A percentile compares a stretch with the other conserved stretches of the same genome.
Conservation (phyloP, 116 monocot genomes). For the Phalaenopsis hybrid region DNA sequence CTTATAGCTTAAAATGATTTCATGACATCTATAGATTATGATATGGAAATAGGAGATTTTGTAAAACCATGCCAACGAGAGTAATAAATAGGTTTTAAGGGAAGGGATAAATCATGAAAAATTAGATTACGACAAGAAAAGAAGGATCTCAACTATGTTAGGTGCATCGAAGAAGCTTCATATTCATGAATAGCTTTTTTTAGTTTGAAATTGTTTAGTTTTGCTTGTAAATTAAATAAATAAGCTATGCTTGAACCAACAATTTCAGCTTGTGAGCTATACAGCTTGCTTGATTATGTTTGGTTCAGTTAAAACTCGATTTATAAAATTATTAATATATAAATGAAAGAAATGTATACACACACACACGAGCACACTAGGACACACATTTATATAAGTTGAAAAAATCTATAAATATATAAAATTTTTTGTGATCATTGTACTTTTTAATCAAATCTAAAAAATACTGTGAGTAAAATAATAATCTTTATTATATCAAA, state of each 20-base stretch:
- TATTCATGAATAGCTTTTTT: too few species aligned
- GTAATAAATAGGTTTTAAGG: neutral
- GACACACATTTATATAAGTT: too few species aligned
- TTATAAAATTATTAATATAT: too few species aligned
- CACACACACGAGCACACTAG: neutral
- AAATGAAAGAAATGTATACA: too few species aligned
- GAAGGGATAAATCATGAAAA: neutral
- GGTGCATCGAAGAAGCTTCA: too few species aligned
- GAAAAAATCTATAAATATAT: too few species aligned
- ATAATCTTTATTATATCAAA: neutral
- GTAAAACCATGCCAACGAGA: neutral
- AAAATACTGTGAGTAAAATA: neutral
- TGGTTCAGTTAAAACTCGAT: too few species aligned
- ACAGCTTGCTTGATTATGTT: too few species aligned
- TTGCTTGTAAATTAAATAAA: too few species aligned
- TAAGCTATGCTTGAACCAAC: too few species aligned
- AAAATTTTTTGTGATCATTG: neutral
- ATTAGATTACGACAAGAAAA: neutral
- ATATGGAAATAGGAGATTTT: neutral
- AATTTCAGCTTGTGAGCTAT: too few species aligned
- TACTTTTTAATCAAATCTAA: neutral
- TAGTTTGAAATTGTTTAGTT: too few species aligned
- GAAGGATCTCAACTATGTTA: neutral
- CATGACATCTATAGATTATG: neutral
- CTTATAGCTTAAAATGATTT: neutral